Evolutionary conservation across 345 rosid species (phyloP).

Genomic region (Raphanus raphanistrum): DNA sequence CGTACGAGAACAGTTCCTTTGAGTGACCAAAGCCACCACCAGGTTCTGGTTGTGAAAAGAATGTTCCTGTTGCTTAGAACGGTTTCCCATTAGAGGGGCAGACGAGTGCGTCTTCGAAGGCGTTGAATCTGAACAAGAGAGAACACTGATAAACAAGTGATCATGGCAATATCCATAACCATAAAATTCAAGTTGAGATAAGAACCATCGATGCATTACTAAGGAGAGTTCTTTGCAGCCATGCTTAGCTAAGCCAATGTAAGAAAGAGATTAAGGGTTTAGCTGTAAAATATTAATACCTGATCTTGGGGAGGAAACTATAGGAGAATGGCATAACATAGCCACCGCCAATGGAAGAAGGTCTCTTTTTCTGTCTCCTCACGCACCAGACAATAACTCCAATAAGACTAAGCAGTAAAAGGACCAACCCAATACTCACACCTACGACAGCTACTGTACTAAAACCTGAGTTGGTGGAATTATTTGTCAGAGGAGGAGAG

Average conservation of each 20-base stretch:
- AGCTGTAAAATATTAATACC: constrained; percentile 48
- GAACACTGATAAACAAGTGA: not conserved
- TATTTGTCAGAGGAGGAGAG: constrained; percentile 36
- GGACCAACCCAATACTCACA: constrained; percentile 50
- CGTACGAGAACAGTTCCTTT: constrained; percentile 64
- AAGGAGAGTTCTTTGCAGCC: constrained; percentile 8
- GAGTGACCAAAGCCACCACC: constrained; percentile 82
- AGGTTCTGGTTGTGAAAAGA: constrained; percentile 52
- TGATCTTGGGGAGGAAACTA: constrained; percentile 60
- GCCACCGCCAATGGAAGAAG: constrained; percentile 52
- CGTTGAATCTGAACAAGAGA: constrained; percentile 55
- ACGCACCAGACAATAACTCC: constrained; percentile 59
- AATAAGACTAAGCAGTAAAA: constrained; percentile 58
- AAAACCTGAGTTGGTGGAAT: constrained; percentile 37
- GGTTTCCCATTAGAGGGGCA: constrained; percentile 62
- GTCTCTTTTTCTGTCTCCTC: constrained; percentile 56
- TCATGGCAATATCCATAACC: not conserved
- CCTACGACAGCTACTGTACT: constrained; percentile 51
- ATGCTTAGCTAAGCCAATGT: constrained; percentile 4
- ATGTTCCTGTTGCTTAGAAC: constrained; percentile 55
- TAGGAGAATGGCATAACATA: constrained; percentile 65
- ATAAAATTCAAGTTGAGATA: not conserved
- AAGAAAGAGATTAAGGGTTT: not conserved
- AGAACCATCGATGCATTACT: not conserved
- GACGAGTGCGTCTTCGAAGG: constrained; percentile 56